phyloP scores from a whole-genome alignment of 2,329 filamentous ascomycete genomes.

The Alternaria viburni region DNA sequence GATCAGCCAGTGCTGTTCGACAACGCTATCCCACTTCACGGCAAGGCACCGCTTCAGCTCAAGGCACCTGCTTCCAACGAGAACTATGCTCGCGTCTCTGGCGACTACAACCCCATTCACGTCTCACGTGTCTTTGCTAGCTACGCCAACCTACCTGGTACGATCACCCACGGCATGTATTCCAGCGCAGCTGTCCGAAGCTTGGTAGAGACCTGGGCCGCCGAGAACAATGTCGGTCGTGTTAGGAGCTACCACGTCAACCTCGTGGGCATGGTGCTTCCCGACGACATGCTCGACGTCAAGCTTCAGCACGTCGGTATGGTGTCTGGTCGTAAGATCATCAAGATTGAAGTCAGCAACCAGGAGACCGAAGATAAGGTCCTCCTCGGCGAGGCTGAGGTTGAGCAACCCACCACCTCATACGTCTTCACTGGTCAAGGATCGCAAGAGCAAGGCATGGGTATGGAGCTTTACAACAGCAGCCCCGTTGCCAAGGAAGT shows the following conservation, averaged over 20 bases:
- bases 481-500: slow-evolving; percentile 95
- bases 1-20: slow-evolving; percentile 98
- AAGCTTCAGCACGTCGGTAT: slow-evolving; percentile 97
- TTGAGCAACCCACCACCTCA: slow-evolving; percentile 94
- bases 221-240: slow-evolving; percentile 96
- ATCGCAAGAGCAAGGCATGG: slow-evolving; percentile 99
- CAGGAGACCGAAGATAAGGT: slow-evolving; percentile 97
- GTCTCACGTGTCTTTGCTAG: slow-evolving; percentile 95
- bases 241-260: slow-evolving; percentile 97
- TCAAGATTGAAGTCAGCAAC: slow-evolving; percentile 97
- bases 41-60: slow-evolving; percentile 85
- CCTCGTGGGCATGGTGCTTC: slow-evolving; percentile 97
- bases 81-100: slow-evolving; percentile 95
- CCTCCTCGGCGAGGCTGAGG: slow-evolving; percentile 90
- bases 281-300: slow-evolving; percentile 93
- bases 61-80: slow-evolving; percentile 96
- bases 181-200: slow-evolving; percentile 95
- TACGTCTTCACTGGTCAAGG: slow-evolving; percentile 99
- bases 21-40: slow-evolving; percentile 93
- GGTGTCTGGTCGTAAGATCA: slow-evolving; percentile 98
- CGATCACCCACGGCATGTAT: slow-evolving; percentile 99
- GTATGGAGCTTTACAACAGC: slow-evolving; percentile 96
- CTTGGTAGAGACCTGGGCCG: slow-evolving; percentile 97
- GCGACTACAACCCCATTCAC: slow-evolving; percentile 98
- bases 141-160: slow-evolving; percentile 94